Conservation (phyloP, 352 stramenopile species). For the Phytophthora europaea region DNA sequence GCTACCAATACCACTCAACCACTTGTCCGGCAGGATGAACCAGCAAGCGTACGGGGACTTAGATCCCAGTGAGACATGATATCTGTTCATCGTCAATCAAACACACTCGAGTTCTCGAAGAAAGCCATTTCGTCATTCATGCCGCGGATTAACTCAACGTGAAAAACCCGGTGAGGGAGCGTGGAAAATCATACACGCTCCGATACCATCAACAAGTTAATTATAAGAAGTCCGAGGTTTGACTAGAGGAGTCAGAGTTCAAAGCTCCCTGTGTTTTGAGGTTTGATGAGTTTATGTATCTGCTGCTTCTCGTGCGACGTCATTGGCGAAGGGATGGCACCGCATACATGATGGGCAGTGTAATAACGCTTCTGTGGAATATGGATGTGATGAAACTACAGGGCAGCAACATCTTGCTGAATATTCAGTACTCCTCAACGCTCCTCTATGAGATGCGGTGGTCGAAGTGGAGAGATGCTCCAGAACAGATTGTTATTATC, state of each 20-base stretch:
- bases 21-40: no score
- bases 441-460: conserved; percentile 10
- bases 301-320: conserved; percentile 5
- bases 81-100: no score
- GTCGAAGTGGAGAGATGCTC: conserved; percentile 31
- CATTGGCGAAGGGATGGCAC: background rate
- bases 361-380: conserved; percentile 22
- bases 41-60: no score
- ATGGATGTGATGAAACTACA: conserved; percentile 28
- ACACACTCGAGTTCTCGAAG: no score
- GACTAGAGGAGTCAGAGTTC: conserved; percentile 9
- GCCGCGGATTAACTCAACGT: background rate
- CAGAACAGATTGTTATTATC: conserved; percentile 37
- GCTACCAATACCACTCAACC: no score
- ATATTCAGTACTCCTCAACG: conserved; percentile 3
- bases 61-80: no score
- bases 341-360: conserved; percentile 11
- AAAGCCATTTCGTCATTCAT: no score
- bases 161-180: conserved; percentile 8
- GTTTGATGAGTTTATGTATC: conserved; percentile 20
- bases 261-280: conserved; percentile 7
- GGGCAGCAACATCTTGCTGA: conserved; percentile 14
- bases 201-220: conserved; percentile 24
- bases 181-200: conserved; percentile 27
- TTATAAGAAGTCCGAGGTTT: conserved; percentile 27